Evolutionary conservation across 2,329 filamentous ascomycete genomes (phyloP).

Genomic region (Talaromyces islandicus): DNA sequence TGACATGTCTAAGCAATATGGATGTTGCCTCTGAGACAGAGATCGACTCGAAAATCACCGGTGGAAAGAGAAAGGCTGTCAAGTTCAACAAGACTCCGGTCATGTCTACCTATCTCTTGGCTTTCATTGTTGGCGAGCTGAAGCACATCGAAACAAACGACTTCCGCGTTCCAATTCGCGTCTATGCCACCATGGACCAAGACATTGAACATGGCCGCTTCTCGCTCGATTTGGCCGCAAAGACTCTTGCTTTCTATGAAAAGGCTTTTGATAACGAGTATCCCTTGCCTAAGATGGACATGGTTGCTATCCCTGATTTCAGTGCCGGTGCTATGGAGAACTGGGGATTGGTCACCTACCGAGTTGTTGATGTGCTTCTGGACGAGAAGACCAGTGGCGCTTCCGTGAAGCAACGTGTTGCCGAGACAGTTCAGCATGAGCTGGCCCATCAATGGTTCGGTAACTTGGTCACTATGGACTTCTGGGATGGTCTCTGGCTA

Average conservation of each 20-base stretch:
- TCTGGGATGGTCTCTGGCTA: conserved; percentile 96
- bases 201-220: conserved; percentile 88
- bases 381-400: conserved; percentile 90
- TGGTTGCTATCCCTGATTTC: conserved; percentile 94
- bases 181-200: conserved; percentile 87
- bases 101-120: conserved; percentile 95
- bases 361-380: conserved; percentile 81
- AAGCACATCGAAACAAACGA: conserved; percentile 88
- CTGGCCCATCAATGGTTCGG: conserved; percentile 98
- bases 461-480: conserved; percentile 96
- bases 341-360: conserved; percentile 93
- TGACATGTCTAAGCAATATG: conserved; percentile 97
- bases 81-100: conserved; percentile 86
- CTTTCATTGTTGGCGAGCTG: conserved; percentile 89
- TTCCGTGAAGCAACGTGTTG: conserved; percentile 83
- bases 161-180: conserved; percentile 85
- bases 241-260: conserved; percentile 89
- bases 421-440: conserved; percentile 94
- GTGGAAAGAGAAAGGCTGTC: conserved; percentile 71
- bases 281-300: conserved; percentile 89
- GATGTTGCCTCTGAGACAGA: conserved; percentile 77
- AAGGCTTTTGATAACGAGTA: conserved; percentile 86
- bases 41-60: conserved; percentile 57
- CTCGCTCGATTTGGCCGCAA: conserved; percentile 81
- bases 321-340: conserved; percentile 97